Conservation (phyloP, 306 rosid genomes). For the Astragalus membranaceus region DNA sequence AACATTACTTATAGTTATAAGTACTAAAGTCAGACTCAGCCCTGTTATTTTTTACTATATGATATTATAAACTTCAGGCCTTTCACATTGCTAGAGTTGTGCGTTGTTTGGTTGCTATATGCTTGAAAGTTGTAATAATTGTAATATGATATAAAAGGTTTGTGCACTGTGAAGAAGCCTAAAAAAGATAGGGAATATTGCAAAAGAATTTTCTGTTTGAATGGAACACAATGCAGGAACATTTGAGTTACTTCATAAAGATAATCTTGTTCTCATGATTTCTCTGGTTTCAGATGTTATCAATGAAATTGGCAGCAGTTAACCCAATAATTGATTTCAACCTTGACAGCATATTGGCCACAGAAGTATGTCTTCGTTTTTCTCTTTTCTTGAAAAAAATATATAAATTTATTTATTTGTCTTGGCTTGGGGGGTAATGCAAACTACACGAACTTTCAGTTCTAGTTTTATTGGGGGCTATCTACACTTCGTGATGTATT, state of each 20-base stretch:
- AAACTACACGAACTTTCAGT: neutral
- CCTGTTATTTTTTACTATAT: neutral
- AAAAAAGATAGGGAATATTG: slow-evolving; percentile 11
- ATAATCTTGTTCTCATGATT: slow-evolving; percentile 22
- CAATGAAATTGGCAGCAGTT: slow-evolving; percentile 91
- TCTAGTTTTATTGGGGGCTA: neutral
- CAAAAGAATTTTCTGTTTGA: slow-evolving; percentile 7
- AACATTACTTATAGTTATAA: slow-evolving; percentile 1
- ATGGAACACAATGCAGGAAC: slow-evolving; percentile 10
- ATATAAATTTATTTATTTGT: neutral
- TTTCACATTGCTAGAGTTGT: slow-evolving; percentile 1
- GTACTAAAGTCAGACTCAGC: neutral
- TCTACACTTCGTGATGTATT: neutral
- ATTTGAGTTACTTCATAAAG: slow-evolving; percentile 6
- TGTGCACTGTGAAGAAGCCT: neutral
- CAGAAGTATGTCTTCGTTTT: slow-evolving; percentile 55
- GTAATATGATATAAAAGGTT: neutral
- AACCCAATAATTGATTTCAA: slow-evolving; percentile 80
- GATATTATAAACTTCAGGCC: neutral
- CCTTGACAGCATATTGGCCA: slow-evolving; percentile 63
- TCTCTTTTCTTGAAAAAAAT: neutral
- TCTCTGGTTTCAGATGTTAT: slow-evolving; percentile 63
- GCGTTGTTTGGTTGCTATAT: neutral
- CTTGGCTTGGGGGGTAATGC: neutral
- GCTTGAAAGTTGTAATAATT: neutral